These are phyloP conservation scores for Penicillium decumbens DNA, from an alignment of 2,329 filamentous ascomycete genomes.

Conservation along the genomic window DNA sequence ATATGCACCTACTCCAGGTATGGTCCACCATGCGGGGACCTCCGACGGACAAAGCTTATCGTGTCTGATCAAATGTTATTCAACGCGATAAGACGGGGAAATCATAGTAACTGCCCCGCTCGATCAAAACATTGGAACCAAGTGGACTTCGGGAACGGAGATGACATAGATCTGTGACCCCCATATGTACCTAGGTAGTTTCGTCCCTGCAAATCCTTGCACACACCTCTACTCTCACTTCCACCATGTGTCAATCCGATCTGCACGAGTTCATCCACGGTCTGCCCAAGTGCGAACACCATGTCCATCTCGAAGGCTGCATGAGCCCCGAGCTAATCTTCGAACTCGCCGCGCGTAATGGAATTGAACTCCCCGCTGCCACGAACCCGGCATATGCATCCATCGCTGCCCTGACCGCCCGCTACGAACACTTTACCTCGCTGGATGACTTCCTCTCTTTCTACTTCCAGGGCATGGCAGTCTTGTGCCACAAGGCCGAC, in stretches of 20 bases:
- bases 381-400: constrained; percentile 61
- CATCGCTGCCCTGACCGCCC: constrained; percentile 53
- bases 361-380: constrained; percentile 54
- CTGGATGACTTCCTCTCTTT: constrained; percentile 74
- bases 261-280: constrained; percentile 58
- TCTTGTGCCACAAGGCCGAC: constrained; percentile 61
- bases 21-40: constrained; percentile 6
- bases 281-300: constrained; percentile 76
- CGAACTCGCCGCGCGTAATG: constrained; percentile 62
- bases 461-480: constrained; percentile 72
- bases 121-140: constrained; percentile 1
- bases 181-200: background rate
- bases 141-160: background rate
- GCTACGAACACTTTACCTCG: constrained; percentile 64
- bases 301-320: constrained; percentile 74
- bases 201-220: background rate
- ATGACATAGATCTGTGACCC: constrained; percentile 2
- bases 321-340: constrained; percentile 68
- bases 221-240: background rate
- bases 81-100: constrained; percentile 1
- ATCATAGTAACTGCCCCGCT: constrained; percentile 11
- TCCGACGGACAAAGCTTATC: constrained; percentile 12
- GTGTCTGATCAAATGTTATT: background rate
- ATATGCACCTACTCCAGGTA: background rate
- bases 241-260: constrained; percentile 52